Base-by-base conservation (phyloP, 768 basidiomycete genomes). In the Naganishia vaughanmartiniae region DNA sequence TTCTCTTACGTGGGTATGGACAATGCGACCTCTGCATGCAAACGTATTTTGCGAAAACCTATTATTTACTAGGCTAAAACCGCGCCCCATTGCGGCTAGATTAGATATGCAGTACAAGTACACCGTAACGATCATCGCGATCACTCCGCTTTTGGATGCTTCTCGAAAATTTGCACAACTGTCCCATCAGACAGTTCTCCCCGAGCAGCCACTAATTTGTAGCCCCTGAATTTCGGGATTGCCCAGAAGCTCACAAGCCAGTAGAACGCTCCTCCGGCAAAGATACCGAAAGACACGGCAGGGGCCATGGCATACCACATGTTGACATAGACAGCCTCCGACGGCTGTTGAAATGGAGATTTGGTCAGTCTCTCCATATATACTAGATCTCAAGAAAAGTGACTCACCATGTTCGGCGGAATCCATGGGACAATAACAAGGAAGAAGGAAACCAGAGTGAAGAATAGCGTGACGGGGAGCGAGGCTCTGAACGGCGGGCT, bases 361-460 rank as follows among this genome's bases (percentile, higher is more conserved):
- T 19, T 21, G 34, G 31, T 39, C 45, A 42, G 54, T 11, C 39
- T 5, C 19, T 53, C 0, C 19, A 55, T n/a, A 6, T 5, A 54
- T 45, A 36, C 4, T 19, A 7, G 11, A 21, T 2, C 4, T 63
- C 24, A 15, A 45, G 36, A 39, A 17, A 26, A 39, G 4, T 36
- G 14, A 65, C 60, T 42, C 30, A 68, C 67, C 54, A 19, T 54
- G 34, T 68, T 55, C 10, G 73, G 73, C 24, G 73, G 73, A 39
- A 73, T 63, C 70, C 70, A 73, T 1, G 73, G 73, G 7, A 69
- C 67, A 19, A 73, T 45, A 39, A 73, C 60, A 11, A 73, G 67
- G 70, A 71, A 73, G 51, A 70, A 42, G 0, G 65, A 60, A 34
- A 71, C 70, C 7, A 68, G 53, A 15, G 60, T 34, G 30, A 67